Base-by-base conservation (phyloP, 1,284 basidiomycete species). In the Pisolithus thermaeus region DNA sequence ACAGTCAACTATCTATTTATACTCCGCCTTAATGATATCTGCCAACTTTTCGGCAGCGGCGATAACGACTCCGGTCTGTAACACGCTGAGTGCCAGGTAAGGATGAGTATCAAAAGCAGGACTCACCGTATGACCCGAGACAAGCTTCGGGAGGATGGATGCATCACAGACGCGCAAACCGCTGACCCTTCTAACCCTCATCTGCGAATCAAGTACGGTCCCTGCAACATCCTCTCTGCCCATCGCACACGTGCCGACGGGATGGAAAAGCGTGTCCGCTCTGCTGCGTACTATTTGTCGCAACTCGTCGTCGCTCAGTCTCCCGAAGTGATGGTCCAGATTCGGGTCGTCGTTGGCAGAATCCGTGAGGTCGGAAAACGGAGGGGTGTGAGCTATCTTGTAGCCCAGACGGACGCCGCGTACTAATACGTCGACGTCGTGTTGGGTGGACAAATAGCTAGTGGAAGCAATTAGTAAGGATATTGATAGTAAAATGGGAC, bases 11-110 rank as follows among this genome's bases (percentile, higher is more conserved):
- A 32, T 12, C 30, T 32, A 32, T 4, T 32, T 4, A 5, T 62
- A 61, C 8, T 58, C 64, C 25, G 56, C 62, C 58, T 79, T 82
- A 59, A 87, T 73, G 35, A 81, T 61, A 56, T 86, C 83, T 1
- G 83, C 74, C 2, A 81, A 70, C 61, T 83, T 84, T 64, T 88
- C 84, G 0, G 76, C 84, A 18, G 77, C 70, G 1, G 83, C 83
- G 44, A 79, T 73, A 25, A 75, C 73, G 6, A 81, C 71, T 8
- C 75, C 83, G 50, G 81, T 70, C 83, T 87, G 54, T n/a, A 58
- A 22, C 23, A 28, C 39, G 3, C 52, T 52, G 46, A 57, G 40
- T 18, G 1, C n/a, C 9, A 11, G 0, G 4, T 7, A 27, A 27
- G 23, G 2, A 30, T 7, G 4, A 43, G 28, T 27, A 43, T 16